These are phyloP conservation scores for Colletotrichum lentis DNA, from an alignment of 2,329 filamentous ascomycete species.

Conservation along the genomic window DNA sequence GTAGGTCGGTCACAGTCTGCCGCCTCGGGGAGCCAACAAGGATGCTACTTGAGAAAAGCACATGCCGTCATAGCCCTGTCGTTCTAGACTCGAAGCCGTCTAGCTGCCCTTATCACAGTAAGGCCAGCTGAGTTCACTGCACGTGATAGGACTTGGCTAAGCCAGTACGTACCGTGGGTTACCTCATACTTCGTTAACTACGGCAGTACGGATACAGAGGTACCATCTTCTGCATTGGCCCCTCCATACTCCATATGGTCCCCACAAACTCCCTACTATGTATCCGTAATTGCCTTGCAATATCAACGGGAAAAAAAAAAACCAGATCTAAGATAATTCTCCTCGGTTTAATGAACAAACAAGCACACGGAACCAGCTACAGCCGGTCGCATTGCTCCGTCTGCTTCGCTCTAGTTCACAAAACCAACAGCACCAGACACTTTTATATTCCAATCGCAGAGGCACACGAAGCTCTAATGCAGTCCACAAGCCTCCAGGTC, in stretches of 20 bases:
- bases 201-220: too few relatives aligned
- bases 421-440: background rate
- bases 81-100: conserved; percentile 25
- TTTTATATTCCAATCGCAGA: background rate
- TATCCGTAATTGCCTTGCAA: too few relatives aligned
- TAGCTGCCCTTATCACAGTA: conserved; percentile 10
- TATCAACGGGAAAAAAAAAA: background rate
- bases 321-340: too few relatives aligned
- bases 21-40: conserved; percentile 32
- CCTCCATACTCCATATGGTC: too few relatives aligned
- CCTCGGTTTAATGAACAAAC: background rate
- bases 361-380: background rate
- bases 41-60: conserved; percentile 28
- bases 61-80: conserved; percentile 38
- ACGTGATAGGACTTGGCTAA: conserved; percentile 15
- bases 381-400: background rate
- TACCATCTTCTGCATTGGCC: background rate
- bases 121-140: background rate
- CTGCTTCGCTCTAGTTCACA: background rate
- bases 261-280: too few relatives aligned
- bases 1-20: conserved; percentile 24
- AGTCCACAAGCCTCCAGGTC: background rate
- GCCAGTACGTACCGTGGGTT: background rate
- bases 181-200: background rate
- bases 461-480: background rate